These are phyloP conservation scores for Penicillium lividum DNA, from an alignment of 495 filamentous ascomycete species.

Conservation along the genomic window DNA sequence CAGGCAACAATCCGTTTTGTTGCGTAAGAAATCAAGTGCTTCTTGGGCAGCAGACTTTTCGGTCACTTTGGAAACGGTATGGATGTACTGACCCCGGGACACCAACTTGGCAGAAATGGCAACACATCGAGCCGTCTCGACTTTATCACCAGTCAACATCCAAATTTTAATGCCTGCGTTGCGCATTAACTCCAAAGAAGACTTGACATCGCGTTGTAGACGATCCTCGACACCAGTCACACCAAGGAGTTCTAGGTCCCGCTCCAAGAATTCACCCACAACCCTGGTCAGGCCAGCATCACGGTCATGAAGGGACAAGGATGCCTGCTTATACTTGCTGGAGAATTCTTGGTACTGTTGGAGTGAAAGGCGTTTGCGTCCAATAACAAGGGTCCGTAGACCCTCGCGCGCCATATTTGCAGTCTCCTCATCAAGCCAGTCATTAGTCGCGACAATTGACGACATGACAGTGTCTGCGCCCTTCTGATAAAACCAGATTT, in stretches of 20 bases:
- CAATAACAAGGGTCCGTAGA: constrained; percentile 89
- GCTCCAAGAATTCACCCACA: constrained; percentile 79
- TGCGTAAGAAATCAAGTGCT: constrained; percentile 81
- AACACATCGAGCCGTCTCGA: constrained; percentile 96
- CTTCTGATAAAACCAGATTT: constrained; percentile 99
- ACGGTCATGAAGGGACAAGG: constrained; percentile 73
- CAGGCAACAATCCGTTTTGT: constrained; percentile 83
- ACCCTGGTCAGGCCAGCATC: constrained; percentile 80
- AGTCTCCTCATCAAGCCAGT: constrained; percentile 98
- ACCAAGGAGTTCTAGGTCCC: constrained; percentile 85
- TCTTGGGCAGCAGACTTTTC: constrained; percentile 68
- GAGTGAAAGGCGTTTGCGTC: constrained; percentile 73
- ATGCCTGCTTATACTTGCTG: constrained; percentile 71
- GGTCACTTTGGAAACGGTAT: constrained; percentile 79
- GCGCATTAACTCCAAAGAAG: constrained; percentile 87
- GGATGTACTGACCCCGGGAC: constrained; percentile 91
- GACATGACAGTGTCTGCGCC: constrained; percentile 98
- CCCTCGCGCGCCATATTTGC: constrained; percentile 99
- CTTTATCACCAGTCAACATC: constrained; percentile 99
- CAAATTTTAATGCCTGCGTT: constrained; percentile 99
- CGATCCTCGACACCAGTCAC: constrained; percentile 99
- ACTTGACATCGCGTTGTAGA: constrained; percentile 91
- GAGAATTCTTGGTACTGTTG: constrained; percentile 82
- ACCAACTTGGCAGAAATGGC: constrained; percentile 94
- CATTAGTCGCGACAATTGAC: constrained; percentile 88